Evolutionary conservation across 139 green algal genomes (phyloP).

Genomic region (Asterochloris erici): DNA sequence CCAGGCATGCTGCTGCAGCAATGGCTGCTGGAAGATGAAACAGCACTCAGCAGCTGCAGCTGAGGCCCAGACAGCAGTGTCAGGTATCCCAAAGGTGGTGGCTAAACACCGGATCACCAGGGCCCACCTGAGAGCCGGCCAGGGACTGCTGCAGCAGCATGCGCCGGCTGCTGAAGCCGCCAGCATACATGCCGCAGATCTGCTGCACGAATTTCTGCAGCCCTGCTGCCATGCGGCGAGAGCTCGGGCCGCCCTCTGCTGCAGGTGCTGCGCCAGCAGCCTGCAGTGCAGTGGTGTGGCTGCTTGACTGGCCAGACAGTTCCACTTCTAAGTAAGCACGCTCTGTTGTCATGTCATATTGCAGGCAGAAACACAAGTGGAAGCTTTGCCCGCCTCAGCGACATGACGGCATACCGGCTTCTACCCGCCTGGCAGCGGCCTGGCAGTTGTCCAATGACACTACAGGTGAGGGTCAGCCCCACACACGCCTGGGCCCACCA

Average conservation of each 20-base stretch:
- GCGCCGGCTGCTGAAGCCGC: slow-evolving; percentile 29
- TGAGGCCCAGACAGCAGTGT: too few species aligned
- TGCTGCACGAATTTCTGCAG: slow-evolving; percentile 48
- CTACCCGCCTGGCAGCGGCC: too few species aligned
- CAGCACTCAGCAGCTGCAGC: too few species aligned
- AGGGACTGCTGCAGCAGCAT: slow-evolving; percentile 46
- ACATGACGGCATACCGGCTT: not conserved
- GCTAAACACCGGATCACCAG: not conserved
- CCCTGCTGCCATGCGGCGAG: slow-evolving; percentile 25
- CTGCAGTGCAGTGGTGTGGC: not conserved
- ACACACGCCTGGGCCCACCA: too few species aligned
- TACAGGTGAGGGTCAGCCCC: too few species aligned
- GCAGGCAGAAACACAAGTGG: not conserved
- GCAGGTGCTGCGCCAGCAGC: not conserved
- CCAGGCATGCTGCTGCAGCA: too few species aligned
- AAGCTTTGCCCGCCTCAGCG: too few species aligned
- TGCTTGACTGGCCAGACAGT: not conserved
- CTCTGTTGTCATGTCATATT: not conserved
- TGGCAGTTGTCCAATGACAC: too few species aligned
- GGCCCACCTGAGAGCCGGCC: slow-evolving; percentile 6
- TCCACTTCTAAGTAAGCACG: not conserved
- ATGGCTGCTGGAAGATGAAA: too few species aligned
- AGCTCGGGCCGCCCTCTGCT: not conserved
- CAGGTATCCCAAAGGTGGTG: not conserved
- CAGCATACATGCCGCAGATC: slow-evolving; percentile 41